Evolutionary conservation across 23 red algal species (phyloP), one percentile per base, ranked within the genome.

Genomic region (Gracilaria domingensis): DNA sequence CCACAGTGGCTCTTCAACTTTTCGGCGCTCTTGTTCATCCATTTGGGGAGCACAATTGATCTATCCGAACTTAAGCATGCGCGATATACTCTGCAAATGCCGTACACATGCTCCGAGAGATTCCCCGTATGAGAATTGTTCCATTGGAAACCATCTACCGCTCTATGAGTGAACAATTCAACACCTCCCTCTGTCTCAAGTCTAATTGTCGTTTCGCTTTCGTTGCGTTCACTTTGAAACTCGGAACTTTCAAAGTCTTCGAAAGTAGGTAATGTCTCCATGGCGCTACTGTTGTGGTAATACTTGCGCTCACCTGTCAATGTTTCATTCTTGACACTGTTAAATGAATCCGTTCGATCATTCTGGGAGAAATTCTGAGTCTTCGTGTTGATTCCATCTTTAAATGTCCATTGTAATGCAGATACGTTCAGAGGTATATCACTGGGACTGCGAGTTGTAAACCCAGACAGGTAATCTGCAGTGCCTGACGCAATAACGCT

Each of bases 151-250:
- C 84, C 84, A 88, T 88, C 66, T 36, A 88, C 84, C 23, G 84
- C 71, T 73, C 84, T 67, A 51, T 88, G 84, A 58, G 84, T 88
- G 84, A 88, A 88, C 49, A 88, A 32, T 64, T 88, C 84, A 1
- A 88, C 51, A 38, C 84, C 84, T 38, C 84, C 81, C 59, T 85
- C 81, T 2, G 65, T 62, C 32, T 85, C 65, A 28, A 85, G 38
- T 50, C 45, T 77, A 21, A 49, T 45, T 12, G 45, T 30, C 0
- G 39, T 39, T 42, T 69, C 51, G 54, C 60, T 38, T 50, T 85
- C 30, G 37, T 48, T n/a, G 30, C 14, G 59, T 47, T 85, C 65
- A 33, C 39, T 60, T 24, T 28, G 13, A 38, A 71, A 71, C 58
- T 70, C 9, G 16, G 59, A 38, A 34, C 37, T 40, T 24, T 85